Evolutionary conservation across 148 eudicot species (phyloP).

Genomic region (Vaccinium vitisidaea): DNA sequence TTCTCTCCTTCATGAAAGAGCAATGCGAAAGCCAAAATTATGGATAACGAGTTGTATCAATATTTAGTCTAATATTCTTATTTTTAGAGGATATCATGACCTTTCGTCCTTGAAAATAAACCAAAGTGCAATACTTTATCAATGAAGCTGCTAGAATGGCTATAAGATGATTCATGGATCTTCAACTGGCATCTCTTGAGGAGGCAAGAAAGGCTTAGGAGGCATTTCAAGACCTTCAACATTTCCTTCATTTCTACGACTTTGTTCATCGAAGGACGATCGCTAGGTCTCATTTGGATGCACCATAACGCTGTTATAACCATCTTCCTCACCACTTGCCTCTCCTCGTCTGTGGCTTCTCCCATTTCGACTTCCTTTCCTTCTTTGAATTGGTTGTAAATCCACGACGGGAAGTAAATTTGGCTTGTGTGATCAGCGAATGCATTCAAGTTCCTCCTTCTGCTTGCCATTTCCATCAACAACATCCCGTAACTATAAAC

Average conservation of each 20-base stretch:
- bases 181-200: background rate
- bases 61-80: too few relatives aligned
- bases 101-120: too few relatives aligned
- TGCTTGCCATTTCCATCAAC: background rate
- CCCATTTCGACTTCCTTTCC: background rate
- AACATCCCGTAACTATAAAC: background rate
- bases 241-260: constrained; percentile 13
- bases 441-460: background rate
- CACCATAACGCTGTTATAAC: constrained; percentile 3
- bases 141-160: background rate
- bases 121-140: background rate
- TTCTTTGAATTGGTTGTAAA: background rate
- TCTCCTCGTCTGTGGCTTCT: background rate
- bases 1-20: too few relatives aligned
- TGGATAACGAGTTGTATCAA: too few relatives aligned
- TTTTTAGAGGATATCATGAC: too few relatives aligned
- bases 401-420: background rate
- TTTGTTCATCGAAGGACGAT: constrained; percentile 13
- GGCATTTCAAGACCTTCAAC: constrained; percentile 10
- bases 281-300: constrained; percentile 1
- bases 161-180: background rate
- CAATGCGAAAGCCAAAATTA: too few relatives aligned
- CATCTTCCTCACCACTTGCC: constrained; percentile 1
- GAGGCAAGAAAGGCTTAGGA: constrained; percentile 1
- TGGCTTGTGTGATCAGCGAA: background rate